These are phyloP conservation scores for Liquidambar formosana DNA, from an alignment of 164 flowering plant genomes.

Conservation along the genomic window DNA sequence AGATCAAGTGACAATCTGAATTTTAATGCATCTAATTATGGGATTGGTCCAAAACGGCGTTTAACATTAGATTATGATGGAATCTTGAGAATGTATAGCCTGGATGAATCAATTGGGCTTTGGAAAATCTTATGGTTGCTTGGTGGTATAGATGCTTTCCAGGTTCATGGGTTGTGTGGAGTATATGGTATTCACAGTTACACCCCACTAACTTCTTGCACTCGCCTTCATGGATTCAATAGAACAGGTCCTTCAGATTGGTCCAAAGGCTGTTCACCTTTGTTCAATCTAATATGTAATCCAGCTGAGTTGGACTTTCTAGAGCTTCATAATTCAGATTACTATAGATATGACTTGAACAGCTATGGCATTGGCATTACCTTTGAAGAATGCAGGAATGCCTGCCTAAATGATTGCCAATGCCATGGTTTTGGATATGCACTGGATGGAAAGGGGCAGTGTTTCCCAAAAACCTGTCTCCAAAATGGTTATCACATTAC, in stretches of 20 bases:
- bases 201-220: not conserved
- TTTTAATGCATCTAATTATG: slow-evolving; percentile 3
- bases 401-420: not conserved
- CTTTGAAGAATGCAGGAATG: not conserved
- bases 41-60: slow-evolving; percentile 6
- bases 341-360: not conserved
- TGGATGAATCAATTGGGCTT: slow-evolving; percentile 4
- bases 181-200: not conserved
- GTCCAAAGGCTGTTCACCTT: not conserved
- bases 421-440: slow-evolving; percentile 5
- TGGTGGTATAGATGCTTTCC: slow-evolving; percentile 6
- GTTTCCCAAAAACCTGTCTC: not conserved
- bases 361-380: not conserved
- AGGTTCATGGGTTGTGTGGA: slow-evolving; percentile 18
- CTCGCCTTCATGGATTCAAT: not conserved
- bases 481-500: not conserved
- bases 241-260: not conserved
- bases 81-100: slow-evolving; percentile 16
- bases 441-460: slow-evolving; percentile 1
- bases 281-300: not conserved
- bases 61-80: slow-evolving; percentile 20
- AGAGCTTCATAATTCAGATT: slow-evolving; percentile 1
- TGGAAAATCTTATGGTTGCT: slow-evolving; percentile 17
- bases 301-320: not conserved
- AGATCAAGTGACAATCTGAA: not conserved